phyloP scores from a whole-genome alignment of 345 rosid species.

The Melaleuca quinquenervia region DNA sequence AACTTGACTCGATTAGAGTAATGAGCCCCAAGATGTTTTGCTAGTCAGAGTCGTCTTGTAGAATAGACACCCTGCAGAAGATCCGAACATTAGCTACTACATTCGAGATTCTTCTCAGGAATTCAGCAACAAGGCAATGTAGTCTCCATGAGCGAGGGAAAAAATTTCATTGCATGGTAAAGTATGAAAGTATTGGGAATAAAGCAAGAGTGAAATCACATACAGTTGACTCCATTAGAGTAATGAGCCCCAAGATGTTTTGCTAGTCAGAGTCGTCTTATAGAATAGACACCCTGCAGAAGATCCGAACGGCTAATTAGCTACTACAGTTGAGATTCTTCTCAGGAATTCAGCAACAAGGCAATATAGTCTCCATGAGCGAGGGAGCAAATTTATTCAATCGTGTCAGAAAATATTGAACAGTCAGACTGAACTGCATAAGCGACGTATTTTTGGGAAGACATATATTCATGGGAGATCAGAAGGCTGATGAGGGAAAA shows the following conservation, averaged over 20 bases:
- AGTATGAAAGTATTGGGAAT: not conserved
- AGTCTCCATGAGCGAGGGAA: not conserved
- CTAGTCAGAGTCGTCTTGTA: no score
- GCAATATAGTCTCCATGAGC: not conserved
- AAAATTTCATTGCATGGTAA: not conserved
- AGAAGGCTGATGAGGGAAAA: not conserved
- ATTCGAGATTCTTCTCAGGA: no score
- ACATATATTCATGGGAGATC: not conserved
- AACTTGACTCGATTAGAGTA: not conserved
- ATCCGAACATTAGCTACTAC: not conserved
- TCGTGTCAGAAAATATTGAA: not conserved
- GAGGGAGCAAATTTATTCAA: not conserved
- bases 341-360: not conserved
- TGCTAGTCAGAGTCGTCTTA: not conserved
- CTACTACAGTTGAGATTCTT: not conserved
- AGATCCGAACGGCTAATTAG: not conserved
- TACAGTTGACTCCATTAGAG: slow-evolving; percentile 1
- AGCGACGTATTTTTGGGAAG: not conserved
- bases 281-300: not conserved
- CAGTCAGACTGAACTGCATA: not conserved
- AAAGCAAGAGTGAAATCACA: not conserved
- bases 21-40: no score
- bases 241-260: not conserved
- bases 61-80: no score
- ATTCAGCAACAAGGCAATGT: no score